Conservation (phyloP, 2,329 filamentous ascomycete species). For the Phyllosticta ampelicida region DNA sequence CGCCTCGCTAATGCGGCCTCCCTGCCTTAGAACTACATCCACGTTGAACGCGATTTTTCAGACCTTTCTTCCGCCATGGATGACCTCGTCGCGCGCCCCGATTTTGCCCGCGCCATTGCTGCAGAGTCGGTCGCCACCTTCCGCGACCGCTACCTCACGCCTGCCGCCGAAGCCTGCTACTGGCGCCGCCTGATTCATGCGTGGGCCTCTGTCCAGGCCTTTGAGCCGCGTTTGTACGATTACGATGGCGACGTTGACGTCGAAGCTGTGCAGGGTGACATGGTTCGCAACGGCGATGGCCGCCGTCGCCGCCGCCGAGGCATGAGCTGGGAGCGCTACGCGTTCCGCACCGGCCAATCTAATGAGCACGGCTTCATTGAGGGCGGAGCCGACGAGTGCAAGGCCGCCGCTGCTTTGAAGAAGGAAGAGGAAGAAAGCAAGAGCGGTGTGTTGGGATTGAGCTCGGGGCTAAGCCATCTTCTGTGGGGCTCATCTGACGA, state of each 20-base stretch:
- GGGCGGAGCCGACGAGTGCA: not conserved
- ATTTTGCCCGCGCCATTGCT: slow-evolving; percentile 39
- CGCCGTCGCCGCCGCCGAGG: not conserved
- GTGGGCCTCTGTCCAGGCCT: slow-evolving; percentile 3
- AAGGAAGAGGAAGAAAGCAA: slow-evolving; percentile 3
- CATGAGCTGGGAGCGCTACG: slow-evolving; percentile 6
- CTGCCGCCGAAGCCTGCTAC: slow-evolving; percentile 45
- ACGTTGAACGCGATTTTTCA: slow-evolving; percentile 36
- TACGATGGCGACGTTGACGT: not conserved
- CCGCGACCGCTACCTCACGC: slow-evolving; percentile 43
- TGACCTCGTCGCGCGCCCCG: slow-evolving; percentile 32
- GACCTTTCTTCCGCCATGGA: slow-evolving; percentile 29
- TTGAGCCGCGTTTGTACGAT: not conserved
- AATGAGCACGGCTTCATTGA: slow-evolving; percentile 7
- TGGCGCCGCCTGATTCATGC: slow-evolving; percentile 38
- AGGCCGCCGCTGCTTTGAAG: not conserved
- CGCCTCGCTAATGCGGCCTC: not conserved
- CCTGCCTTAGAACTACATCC: slow-evolving; percentile 37
- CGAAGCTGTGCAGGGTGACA: slow-evolving; percentile 3
- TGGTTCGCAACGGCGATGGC: not conserved
- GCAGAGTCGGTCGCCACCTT: slow-evolving; percentile 38
- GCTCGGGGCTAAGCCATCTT: not conserved
- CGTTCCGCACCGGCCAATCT: not conserved
- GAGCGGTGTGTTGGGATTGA: not conserved
- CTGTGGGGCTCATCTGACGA: not conserved